phyloP scores from a whole-genome alignment of 2,329 filamentous ascomycete genomes.

The Fusarium tuaranense region DNA sequence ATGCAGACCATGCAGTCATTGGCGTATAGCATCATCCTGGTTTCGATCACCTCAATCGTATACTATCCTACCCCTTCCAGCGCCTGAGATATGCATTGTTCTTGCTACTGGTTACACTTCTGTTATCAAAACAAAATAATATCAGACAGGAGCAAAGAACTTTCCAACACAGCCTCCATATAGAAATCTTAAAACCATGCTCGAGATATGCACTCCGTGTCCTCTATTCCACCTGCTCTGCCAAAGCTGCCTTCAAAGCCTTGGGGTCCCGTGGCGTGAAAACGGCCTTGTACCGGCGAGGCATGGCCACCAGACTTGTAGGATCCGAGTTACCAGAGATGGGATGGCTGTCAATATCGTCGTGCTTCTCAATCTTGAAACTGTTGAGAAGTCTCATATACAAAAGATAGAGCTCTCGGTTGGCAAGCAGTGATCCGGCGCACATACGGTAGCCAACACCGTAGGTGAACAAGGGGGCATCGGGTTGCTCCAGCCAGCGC shows the following conservation, averaged over 20 bases:
- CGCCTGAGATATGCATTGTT: background rate
- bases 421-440: slow-evolving; percentile 66
- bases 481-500: slow-evolving; percentile 67
- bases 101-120: background rate
- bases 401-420: slow-evolving; percentile 73
- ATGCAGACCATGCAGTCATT: background rate
- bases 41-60: background rate
- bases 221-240: background rate
- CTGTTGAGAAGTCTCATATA: slow-evolving; percentile 72
- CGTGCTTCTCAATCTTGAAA: slow-evolving; percentile 67
- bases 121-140: background rate
- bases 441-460: slow-evolving; percentile 77
- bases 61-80: background rate
- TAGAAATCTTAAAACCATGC: background rate
- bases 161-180: background rate
- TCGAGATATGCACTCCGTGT: background rate
- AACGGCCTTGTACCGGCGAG: slow-evolving; percentile 66
- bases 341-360: slow-evolving; percentile 69
- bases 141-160: background rate
- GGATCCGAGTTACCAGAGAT: slow-evolving; percentile 70
- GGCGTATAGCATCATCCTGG: background rate
- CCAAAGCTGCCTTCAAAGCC: slow-evolving; percentile 31
- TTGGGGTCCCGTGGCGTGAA: slow-evolving; percentile 63
- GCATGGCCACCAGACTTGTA: slow-evolving; percentile 71
- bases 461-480: slow-evolving; percentile 74